Evolutionary conservation across 2,329 filamentous ascomycete genomes (phyloP), one percentile per base, ranked within the genome.

Genomic region (Claviceps sp.): DNA sequence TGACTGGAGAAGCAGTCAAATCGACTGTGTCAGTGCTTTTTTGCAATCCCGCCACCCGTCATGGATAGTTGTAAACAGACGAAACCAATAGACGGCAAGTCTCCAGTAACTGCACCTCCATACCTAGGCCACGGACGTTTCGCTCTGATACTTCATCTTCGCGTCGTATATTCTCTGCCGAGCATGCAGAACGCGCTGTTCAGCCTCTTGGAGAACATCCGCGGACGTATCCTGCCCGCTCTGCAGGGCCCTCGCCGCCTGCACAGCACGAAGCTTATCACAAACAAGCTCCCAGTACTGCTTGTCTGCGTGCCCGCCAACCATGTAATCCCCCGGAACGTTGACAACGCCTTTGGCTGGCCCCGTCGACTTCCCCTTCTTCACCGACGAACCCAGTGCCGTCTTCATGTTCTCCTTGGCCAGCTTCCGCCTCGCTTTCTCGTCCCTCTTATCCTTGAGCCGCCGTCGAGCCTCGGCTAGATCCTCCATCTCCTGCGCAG

Each of bases 231-330:
- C 26, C 4, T 62, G 61, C 18, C 51, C 53, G 50, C 62, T 61
- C 50, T 60, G 56, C 30, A 67, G 50, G 18, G 68, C 62, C n/a
- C 63, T 61, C 24, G 65, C 60, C 16, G 61, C 59, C 56, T 71
- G 69, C 0, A 68, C 63, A 9, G 68, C 68, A n/a, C 64, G 62
- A 16, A 71, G 56, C 58, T 71, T 71, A 44, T 68, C 69, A 56
- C 67, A 70, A 5, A 70, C 63, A 14, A 70, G 59, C 53, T 70
- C 65, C 67, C 67, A 70, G 54, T 70, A 70, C 53, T 61, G 60
- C 48, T 63, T 67, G 51, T 59, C 59, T n/a, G 58, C 59, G 16
- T 56, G 57, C 2, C 60, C 65, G 2, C 64, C 53, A 13, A 65
- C 62, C 24, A 63, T 60, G 2, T 63, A 70, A 42, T 69, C 62